Base-by-base conservation (phyloP, 371 early-diverging fungal genomes). In the Fennellomyces sp. region DNA sequence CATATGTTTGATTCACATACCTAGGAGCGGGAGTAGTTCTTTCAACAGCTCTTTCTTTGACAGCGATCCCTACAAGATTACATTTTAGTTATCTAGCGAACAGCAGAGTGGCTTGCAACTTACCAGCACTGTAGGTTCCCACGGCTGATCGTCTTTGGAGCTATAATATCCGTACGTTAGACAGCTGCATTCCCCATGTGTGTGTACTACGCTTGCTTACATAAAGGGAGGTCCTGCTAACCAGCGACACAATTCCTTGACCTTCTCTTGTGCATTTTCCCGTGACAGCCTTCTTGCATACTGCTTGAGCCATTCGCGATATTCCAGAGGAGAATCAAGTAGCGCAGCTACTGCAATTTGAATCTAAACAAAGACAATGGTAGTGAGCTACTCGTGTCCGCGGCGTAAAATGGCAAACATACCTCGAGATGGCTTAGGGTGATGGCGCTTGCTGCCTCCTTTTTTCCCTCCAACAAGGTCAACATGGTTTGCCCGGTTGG, bases 211-310 rank as follows among this genome's bases (percentile, higher is more conserved):
- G 29, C 26, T 31, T 3, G 53, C 63, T 73, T 75, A 82, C 84
- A 66, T 58, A 29, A 75, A 82, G 15, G 81, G 73, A 25, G 89
- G 89, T 1, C 88, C 92, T 15, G 82, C 65, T 29, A 92, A 61
- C 64, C 84, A 85, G 61, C 85, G 83, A 68, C 91, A 91, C n/a
- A 94, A 63, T 61, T 91, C 93, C 52, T 82, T 76, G 10, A 81
- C 81, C 38, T 87, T 88, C 0, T 74, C 69, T 30, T 83, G 75
- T 12, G 82, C 78, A 48, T 84, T 82, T 54, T 88, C 91, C 49
- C 87, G 84, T 5, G 91, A 80, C 28, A 94, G 67, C 39, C 83
- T 81, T 49, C 81, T 77, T 3, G 87, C 91, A 77, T 93, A 94
- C 36, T 78, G 69, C 25, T 76, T 68, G 52, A 93, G 54, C 87